Conservation (phyloP, 108 stramenopile species). For the Cyclotella distinguenda region DNA sequence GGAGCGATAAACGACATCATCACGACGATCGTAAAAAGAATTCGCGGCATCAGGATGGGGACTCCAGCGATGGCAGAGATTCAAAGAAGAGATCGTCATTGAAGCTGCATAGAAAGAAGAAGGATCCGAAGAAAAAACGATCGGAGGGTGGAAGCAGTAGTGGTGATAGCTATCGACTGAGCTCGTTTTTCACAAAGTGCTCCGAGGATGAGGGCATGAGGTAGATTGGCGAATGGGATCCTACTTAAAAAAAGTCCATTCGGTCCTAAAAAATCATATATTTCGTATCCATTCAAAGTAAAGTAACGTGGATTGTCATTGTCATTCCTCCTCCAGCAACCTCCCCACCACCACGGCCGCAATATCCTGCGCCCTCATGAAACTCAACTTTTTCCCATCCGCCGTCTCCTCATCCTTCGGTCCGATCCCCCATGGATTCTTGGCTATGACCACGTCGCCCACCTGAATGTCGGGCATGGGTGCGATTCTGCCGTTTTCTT, state of each 20-base stretch:
- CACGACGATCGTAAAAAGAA: conserved; percentile 39
- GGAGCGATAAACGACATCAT: conserved; percentile 46
- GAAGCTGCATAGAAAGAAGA: conserved; percentile 48
- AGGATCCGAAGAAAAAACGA: conserved; percentile 29
- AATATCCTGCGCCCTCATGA: conserved; percentile 78
- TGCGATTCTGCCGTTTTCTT: conserved; percentile 79
- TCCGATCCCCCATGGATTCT: conserved; percentile 93
- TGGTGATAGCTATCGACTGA: conserved; percentile 67
- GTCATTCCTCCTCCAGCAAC: conserved; percentile 35
- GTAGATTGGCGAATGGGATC: background rate
- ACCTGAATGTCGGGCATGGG: conserved; percentile 76
- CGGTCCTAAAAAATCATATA: background rate
- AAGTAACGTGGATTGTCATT: no score
- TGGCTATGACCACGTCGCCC: conserved; percentile 79
- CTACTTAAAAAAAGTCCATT: background rate
- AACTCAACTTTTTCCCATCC: conserved; percentile 87
- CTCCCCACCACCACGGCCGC: conserved; percentile 73
- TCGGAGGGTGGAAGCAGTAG: conserved; percentile 42
- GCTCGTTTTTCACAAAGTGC: conserved; percentile 67
- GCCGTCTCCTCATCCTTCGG: conserved; percentile 88
- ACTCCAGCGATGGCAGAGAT: conserved; percentile 47
- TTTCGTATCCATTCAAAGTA: no score
- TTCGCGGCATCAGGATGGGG: conserved; percentile 25
- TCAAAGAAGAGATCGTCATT: conserved; percentile 38
- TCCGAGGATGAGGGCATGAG: conserved; percentile 41